Evolutionary conservation across 768 basidiomycete genomes (phyloP).

Genomic region (Hortiboletus flavorubellus): DNA sequence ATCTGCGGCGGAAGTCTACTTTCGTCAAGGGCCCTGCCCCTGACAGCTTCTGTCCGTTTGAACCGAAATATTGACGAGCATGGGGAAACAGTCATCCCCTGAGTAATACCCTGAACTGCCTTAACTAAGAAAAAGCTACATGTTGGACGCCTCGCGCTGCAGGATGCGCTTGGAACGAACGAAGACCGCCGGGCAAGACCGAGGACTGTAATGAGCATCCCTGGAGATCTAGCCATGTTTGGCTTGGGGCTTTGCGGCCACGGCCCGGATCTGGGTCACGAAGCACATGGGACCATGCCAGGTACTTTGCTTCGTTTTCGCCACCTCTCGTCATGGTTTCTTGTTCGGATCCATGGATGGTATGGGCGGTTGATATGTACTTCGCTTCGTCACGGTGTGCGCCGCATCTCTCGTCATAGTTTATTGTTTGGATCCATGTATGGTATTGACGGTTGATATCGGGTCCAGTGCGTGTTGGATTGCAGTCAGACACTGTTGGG

Average conservation of each 20-base stretch:
- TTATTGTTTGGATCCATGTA: not conserved
- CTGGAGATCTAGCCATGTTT: not conserved
- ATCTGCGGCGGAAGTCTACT: slow-evolving; percentile 3
- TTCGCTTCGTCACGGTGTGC: no score
- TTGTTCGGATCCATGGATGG: not conserved
- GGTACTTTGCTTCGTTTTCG: not conserved
- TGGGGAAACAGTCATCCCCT: not conserved
- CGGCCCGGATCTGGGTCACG: not conserved
- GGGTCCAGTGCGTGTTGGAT: not conserved
- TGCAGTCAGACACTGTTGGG: no score
- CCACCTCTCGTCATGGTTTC: not conserved
- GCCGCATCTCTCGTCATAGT: not conserved
- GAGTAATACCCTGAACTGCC: not conserved
- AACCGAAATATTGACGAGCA: not conserved
- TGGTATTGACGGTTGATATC: not conserved
- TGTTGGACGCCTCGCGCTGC: not conserved
- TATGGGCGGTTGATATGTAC: not conserved
- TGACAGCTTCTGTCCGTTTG: not conserved
- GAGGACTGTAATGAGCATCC: not conserved
- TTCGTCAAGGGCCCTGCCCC: not conserved
- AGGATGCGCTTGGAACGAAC: not conserved
- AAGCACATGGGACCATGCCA: not conserved
- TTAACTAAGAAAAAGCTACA: not conserved
- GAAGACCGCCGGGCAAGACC: not conserved
- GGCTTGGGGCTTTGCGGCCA: not conserved